Conservation (phyloP, 306 rosid species). For the Oxytropis ochrocephala region DNA sequence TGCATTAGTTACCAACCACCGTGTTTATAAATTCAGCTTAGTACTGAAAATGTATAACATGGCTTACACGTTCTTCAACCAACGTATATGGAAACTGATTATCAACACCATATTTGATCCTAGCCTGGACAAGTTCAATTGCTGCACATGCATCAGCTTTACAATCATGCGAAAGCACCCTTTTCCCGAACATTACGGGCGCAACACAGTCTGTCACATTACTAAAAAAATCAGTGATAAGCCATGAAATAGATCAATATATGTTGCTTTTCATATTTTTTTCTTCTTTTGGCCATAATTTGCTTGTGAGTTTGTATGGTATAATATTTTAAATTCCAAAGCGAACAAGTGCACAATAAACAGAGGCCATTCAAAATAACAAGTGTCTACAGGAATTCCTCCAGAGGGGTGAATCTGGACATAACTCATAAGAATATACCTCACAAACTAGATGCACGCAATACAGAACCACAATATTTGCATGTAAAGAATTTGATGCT, state of each 20-base stretch:
- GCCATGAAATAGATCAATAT: not conserved
- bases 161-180: constrained; percentile 79
- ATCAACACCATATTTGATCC: constrained; percentile 49
- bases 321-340: constrained; percentile 5
- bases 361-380: not conserved
- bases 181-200: constrained; percentile 49
- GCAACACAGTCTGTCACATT: constrained; percentile 54
- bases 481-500: constrained; percentile 23
- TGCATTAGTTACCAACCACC: constrained; percentile 2
- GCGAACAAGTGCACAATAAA: not conserved
- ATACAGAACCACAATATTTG: not conserved
- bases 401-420: not conserved
- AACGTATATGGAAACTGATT: constrained; percentile 28
- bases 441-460: not conserved
- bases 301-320: not conserved
- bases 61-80: constrained; percentile 52
- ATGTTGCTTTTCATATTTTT: not conserved
- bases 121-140: constrained; percentile 87
- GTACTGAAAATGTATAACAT: not conserved
- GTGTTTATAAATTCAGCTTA: not conserved
- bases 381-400: not conserved
- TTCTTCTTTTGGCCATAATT: not conserved
- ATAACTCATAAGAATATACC: not conserved
- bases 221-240: not conserved
- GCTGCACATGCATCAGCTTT: constrained; percentile 83